These are phyloP conservation scores for Fraxinus floribunda DNA, from an alignment of 305 asterid genomes.

Conservation along the genomic window DNA sequence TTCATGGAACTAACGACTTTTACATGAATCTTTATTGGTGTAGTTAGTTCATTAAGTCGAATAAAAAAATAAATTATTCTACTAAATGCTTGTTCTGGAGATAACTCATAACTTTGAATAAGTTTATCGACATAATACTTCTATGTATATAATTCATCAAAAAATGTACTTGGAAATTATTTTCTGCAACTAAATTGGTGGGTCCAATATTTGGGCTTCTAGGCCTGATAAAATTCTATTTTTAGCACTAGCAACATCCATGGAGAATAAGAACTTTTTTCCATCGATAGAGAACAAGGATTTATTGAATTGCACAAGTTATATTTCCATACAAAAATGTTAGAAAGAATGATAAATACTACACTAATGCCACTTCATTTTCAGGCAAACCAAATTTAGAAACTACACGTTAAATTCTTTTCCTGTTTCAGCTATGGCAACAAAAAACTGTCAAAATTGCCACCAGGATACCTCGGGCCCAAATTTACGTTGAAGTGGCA, in stretches of 20 bases:
- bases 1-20: background rate
- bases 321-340: constrained; percentile 28
- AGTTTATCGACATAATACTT: background rate
- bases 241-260: background rate
- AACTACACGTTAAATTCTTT: background rate
- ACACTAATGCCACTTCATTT: constrained; percentile 28
- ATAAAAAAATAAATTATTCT: no score
- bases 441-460: constrained; percentile 28
- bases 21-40: background rate
- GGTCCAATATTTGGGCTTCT: background rate
- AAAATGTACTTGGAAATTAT: background rate
- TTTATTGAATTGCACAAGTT: constrained; percentile 13
- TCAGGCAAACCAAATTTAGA: constrained; percentile 22
- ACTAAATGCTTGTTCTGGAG: background rate
- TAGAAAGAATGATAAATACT: constrained; percentile 23
- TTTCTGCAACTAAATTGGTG: background rate
- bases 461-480: constrained; percentile 1
- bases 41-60: background rate
- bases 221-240: background rate
- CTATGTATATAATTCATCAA: background rate
- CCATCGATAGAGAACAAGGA: background rate
- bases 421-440: constrained; percentile 13
- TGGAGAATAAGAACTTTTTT: background rate
- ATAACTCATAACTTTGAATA: background rate
- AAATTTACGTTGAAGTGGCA: constrained; percentile 23